Base-by-base conservation (phyloP, 495 filamentous ascomycete genomes). In the Immersiella caudata region DNA sequence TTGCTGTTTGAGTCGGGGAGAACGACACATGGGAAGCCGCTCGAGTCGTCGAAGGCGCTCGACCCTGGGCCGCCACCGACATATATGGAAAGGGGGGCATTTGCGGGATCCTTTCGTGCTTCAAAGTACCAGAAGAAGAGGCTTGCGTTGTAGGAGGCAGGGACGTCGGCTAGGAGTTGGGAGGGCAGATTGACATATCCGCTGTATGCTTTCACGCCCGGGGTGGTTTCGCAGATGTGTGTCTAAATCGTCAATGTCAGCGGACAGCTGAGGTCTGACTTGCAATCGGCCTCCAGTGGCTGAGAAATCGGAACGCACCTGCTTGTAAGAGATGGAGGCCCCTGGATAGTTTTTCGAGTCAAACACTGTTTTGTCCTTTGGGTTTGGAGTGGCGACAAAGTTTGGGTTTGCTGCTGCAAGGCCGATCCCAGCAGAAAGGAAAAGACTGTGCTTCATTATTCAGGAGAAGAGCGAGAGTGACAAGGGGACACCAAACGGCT, bases 41-140 rank as follows among this genome's bases (percentile, higher is more conserved):
- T 67, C 90, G 89, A 16, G 91, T 73, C 89, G 67, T 90, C 87
- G 61, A 89, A 73, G 1, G 84, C 88, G 65, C 88, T 82, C 62
- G 71, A 76, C 56, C 83, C 86, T 12, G 86, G 86, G 4, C 86
- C 86, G 29, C 86, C 86, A 71, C 86, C 86, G 29, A 89, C 16
- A 49, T 60, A 67, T 22, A 67, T 60, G 22, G 66, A 54, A 2
- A 67, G 66, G 5, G 66, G 66, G 2, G 66, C 66, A 24, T 33
- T 56, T 18, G 26, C n/a, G 22, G 50, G 51, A 20, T 67, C 49
- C 5, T 63, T 56, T 20, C 66, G 36, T 0, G 66, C 27, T 18
- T 67, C 11, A 27, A 67, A 67, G 59, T 63, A 67, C 66, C 66
- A 67, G 52, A 67, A 67, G 66, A 62, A 67, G 22, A 60, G 62